Evolutionary conservation across 2,329 filamentous ascomycete species (phyloP), one percentile per base, ranked within the genome.

Genomic region (Colletotrichum spinosum): DNA sequence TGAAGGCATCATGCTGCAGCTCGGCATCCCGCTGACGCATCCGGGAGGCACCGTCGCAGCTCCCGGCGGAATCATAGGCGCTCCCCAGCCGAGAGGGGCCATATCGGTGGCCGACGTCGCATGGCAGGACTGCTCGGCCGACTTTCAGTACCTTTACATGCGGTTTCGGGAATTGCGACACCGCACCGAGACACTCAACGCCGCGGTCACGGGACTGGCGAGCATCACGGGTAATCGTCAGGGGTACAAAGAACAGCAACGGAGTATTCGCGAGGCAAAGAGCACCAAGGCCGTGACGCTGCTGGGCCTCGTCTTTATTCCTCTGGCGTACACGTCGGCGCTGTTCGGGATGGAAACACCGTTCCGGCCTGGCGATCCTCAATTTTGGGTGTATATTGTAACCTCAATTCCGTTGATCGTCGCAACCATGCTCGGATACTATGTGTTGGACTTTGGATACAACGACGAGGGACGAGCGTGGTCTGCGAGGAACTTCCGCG

Each of bases 1-100:
- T 17, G 71, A 71, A 59, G 65, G 59, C 34, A 71, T 66, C 45
- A 72, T 72, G 70, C 67, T 73, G 2, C 70, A 72, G 60, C 66
- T 72, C 6, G 67, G 69, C 33, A 69, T 73, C 37, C 60, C 71
- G 17, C 61, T 72, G 11, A 65, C 68, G 12, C 49, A 60, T 33
- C 58, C 57, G n/a, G 45, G 25, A 25, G 25, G 25, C 25, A 25
- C 25, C 25, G 25, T 25, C 25, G 25, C 25, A 25, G 25, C 25
- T 25, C 15, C 37, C 6, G 41, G 35, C 3, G 15, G 41, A 3
- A 35, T 17, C 3, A 33, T 17, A 2, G 42, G 15, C 6, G 25
- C 38, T 1, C 12, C 42, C 25, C 48, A 46, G 41, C 8, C 35
- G 25, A 46, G 42, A 13, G 55, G 58, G 11, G 52, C 41, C 1